Percentiles rank a stretch among this genome's conserved stretches.
These are phyloP conservation scores for Diaporthe eres DNA, from an alignment of 2,329 filamentous ascomycete species.

Conservation along the genomic window DNA sequence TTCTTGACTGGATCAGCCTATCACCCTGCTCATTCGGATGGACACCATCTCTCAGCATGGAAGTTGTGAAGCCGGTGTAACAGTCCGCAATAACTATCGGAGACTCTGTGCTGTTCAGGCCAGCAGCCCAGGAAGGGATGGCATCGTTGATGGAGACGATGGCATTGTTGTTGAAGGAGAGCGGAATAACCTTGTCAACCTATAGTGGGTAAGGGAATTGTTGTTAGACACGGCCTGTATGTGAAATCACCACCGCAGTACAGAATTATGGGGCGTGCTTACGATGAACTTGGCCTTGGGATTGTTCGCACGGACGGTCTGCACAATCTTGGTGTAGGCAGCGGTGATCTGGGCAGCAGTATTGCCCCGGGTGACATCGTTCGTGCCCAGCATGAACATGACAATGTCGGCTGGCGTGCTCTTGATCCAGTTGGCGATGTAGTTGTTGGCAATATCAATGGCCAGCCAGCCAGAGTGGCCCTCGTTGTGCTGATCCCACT, in stretches of 20 bases:
- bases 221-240: no score
- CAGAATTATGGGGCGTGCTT: constrained; percentile 35
- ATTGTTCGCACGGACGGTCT: constrained; percentile 54
- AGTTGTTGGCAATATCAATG: constrained; percentile 58
- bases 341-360: constrained; percentile 52
- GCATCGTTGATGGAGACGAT: constrained; percentile 45
- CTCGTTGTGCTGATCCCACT: constrained; percentile 58
- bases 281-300: constrained; percentile 58
- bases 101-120: constrained; percentile 53
- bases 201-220: constrained; percentile 36
- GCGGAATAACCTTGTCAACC: constrained; percentile 58
- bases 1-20: constrained; percentile 7
- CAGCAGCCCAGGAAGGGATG: constrained; percentile 53
- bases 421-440: constrained; percentile 56
- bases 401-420: constrained; percentile 57
- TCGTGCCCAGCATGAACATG: constrained; percentile 62
- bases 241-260: not conserved
- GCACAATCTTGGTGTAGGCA: constrained; percentile 57
- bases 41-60: constrained; percentile 55
- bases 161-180: constrained; percentile 48
- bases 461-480: constrained; percentile 60
- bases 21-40: constrained; percentile 56
- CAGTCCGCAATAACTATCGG: constrained; percentile 58
- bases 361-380: constrained; percentile 55
- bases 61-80: constrained; percentile 50